Conservation (phyloP, 192 early-diverging fungal genomes). For the Coemansia brasiliensis region DNA sequence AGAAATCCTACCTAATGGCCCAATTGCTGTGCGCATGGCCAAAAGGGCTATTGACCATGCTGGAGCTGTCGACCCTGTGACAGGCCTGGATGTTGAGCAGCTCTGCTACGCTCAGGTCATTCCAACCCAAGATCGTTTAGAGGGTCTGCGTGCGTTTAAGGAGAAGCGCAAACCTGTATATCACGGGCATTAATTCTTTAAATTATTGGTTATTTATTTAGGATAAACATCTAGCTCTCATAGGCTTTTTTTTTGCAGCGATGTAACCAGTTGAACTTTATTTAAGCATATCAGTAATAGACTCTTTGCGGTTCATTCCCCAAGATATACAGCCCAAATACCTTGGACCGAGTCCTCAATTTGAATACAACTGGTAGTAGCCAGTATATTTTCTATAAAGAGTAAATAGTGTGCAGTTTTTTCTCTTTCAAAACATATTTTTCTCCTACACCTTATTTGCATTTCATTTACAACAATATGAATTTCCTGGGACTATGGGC, state of each 20-base stretch:
- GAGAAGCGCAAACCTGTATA: slow-evolving; percentile 84
- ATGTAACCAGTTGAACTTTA: too few relatives aligned
- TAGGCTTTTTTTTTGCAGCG: too few relatives aligned
- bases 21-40: slow-evolving; percentile 87
- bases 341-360: too few relatives aligned
- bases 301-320: too few relatives aligned
- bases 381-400: too few relatives aligned
- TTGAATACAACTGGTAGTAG: too few relatives aligned
- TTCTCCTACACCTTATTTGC: background rate
- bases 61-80: slow-evolving; percentile 72
- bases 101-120: slow-evolving; percentile 93
- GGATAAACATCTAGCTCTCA: too few relatives aligned
- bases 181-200: slow-evolving; percentile 10
- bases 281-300: background rate
- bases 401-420: too few relatives aligned
- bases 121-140: slow-evolving; percentile 89
- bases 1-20: slow-evolving; percentile 77
- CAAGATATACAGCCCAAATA: too few relatives aligned
- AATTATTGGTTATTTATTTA: too few relatives aligned
- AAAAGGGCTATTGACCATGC: slow-evolving; percentile 88
- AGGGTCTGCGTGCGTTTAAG: slow-evolving; percentile 76
- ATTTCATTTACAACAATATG: slow-evolving; percentile 25
- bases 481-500: slow-evolving; percentile 55
- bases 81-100: slow-evolving; percentile 90
- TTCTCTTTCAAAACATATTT: background rate